Evolutionary conservation across 768 basidiomycete genomes (phyloP), one percentile per base, ranked within the genome.

Genomic region (Lentinula sp.): DNA sequence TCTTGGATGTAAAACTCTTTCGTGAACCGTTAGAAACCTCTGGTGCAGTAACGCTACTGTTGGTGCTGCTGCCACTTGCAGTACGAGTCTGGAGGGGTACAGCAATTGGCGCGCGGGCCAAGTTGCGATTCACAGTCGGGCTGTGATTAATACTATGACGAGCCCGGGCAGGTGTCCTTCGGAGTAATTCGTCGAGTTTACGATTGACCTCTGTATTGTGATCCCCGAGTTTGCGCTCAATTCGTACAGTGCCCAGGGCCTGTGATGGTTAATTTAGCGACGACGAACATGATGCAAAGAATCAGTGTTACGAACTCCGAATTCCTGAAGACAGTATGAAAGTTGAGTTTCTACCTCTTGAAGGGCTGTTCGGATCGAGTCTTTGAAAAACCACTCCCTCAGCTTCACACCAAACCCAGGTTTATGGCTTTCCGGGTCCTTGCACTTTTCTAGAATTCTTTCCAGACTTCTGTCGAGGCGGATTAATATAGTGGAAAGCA

Each of bases 141-240:
- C 39, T 13, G 8, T n/a, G 18, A 56, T 40, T 23, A 49, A 11
- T 48, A 13, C 43, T 32, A 43, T 39, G 15, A 58, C 42, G 18
- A 10, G 35, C 15, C 16, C 9, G 18, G n/a, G 49, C 11, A 16
- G 54, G 21, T 31, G 54, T 40, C 32, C 61, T 48, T 45, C 48
- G 61, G 23, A 62, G 39, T 28, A 62, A 37, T 56, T 62, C 61
- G 18, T 62, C 61, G 34, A 62, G 48, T 57, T 62, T 62, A 18
- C 56, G 42, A 46, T 62, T 62, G 23, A 62, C 57, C 52, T 58
- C 56, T 4, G n/a, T 32, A n/a, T 58, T 58, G 21, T 62, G 45
- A 42, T 62, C 55, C 11, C 56, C 61, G 18, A 62, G 46, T 42
- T 57, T 58, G 35, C 56, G 43, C 35, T 62, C 61, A 45, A 62